These are phyloP conservation scores for Penicillium janthinellum DNA, from an alignment of 2,329 filamentous ascomycete species.

Conservation along the genomic window DNA sequence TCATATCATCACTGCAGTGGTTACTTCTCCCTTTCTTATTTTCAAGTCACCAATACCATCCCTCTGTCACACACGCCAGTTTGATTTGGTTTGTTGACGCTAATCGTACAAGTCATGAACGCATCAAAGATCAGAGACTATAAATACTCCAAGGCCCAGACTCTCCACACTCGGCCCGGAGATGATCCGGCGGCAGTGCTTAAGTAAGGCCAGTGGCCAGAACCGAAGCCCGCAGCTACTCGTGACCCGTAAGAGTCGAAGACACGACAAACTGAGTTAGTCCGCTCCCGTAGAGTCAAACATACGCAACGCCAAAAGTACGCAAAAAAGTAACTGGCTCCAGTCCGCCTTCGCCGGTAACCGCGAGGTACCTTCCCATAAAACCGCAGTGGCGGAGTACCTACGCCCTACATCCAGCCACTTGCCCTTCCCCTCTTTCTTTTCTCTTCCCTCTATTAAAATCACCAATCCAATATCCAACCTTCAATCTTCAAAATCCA, in stretches of 20 bases:
- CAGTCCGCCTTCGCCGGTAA: slow-evolving; percentile 7
- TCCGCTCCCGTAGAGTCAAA: background rate
- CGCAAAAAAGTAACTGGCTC: background rate
- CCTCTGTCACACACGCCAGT: background rate
- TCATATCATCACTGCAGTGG: background rate
- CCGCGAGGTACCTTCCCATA: slow-evolving; percentile 22
- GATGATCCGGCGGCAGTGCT: slow-evolving; percentile 18
- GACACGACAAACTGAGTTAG: background rate
- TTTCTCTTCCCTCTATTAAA: slow-evolving; percentile 1
- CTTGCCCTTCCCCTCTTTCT: slow-evolving; percentile 10
- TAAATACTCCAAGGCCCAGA: slow-evolving; percentile 1
- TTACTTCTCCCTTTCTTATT: background rate
- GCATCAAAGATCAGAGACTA: slow-evolving; percentile 1
- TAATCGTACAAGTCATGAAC: slow-evolving; percentile 4
- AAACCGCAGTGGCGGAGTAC: slow-evolving; percentile 29
- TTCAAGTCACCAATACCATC: background rate
- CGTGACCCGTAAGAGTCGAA: too few relatives aligned
- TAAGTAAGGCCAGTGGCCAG: slow-evolving; percentile 7
- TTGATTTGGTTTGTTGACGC: background rate
- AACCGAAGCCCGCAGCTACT: background rate
- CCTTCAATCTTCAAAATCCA: background rate
- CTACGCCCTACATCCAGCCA: slow-evolving; percentile 17
- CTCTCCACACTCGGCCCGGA: slow-evolving; percentile 6
- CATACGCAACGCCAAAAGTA: background rate
- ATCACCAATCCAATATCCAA: background rate